phyloP scores from a whole-genome alignment of 805 yeast genomes.

The Pichia occidentalis region DNA sequence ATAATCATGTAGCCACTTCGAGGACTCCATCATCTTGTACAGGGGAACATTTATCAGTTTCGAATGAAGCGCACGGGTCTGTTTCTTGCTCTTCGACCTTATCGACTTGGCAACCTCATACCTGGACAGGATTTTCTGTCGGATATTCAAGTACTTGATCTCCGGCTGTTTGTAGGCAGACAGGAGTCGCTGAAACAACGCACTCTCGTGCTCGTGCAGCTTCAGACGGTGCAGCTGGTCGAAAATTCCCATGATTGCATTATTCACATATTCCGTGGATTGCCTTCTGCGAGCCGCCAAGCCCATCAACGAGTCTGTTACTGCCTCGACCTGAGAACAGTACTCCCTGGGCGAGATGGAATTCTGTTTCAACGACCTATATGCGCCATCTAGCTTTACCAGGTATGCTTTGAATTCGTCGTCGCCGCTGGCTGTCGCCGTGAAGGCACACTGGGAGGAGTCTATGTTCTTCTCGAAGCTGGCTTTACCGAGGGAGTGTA shows the following conservation, averaged over 20 bases:
- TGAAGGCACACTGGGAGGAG: too few relatives aligned
- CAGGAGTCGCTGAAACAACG: conserved; percentile 11
- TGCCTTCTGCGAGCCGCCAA: not conserved
- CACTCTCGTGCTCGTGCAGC: conserved; percentile 10
- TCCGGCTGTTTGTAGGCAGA: not conserved
- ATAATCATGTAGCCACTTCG: conserved; percentile 6
- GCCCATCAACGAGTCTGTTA: conserved; percentile 1
- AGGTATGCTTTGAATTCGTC: not conserved
- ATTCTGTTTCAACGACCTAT: conserved; percentile 1
- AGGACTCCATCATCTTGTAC: not conserved
- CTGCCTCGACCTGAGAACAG: not conserved
- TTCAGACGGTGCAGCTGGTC: conserved; percentile 16
- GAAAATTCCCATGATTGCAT: conserved; percentile 11
- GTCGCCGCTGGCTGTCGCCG: too few relatives aligned
- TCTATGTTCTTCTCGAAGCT: too few relatives aligned
- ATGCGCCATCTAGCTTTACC: not conserved
- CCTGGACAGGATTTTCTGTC: conserved; percentile 1
- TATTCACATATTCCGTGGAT: conserved; percentile 1
- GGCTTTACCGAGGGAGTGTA: too few relatives aligned
- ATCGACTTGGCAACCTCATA: conserved; percentile 5
- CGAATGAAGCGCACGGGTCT: too few relatives aligned
- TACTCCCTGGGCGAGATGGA: not conserved
- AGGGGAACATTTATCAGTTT: not conserved
- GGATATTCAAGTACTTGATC: conserved; percentile 1
- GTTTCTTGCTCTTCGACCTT: too few relatives aligned